Percentiles rank a stretch among this genome's conserved stretches.
phyloP scores from a whole-genome alignment of 2,329 filamentous ascomycete species.

The Aureobasidium melanogenum region DNA sequence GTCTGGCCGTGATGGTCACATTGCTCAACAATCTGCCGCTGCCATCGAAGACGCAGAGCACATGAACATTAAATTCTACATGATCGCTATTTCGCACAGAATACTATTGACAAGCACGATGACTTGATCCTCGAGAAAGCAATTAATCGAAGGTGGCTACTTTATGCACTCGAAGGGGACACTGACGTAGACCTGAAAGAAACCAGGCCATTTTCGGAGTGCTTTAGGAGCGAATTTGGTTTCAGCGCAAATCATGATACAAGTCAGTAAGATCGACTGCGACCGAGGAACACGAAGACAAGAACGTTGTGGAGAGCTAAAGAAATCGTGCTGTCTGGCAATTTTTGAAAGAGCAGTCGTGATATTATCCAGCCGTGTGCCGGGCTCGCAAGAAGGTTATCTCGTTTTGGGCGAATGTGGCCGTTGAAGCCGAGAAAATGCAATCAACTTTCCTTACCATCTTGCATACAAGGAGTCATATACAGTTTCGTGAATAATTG shows the following conservation, averaged over 20 bases:
- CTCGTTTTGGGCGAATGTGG: neutral
- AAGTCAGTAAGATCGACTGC: neutral
- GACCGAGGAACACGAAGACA: neutral
- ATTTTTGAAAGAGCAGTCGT: neutral
- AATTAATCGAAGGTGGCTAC: neutral
- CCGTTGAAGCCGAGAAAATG: slow-evolving; percentile 6
- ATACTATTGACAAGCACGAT: neutral
- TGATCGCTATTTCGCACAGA: neutral
- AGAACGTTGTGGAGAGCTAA: neutral
- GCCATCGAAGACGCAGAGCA: neutral
- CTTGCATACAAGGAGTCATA: neutral
- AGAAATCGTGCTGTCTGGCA: neutral
- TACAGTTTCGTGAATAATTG: neutral
- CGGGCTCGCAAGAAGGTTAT: slow-evolving; percentile 1
- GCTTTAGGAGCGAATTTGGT: neutral
- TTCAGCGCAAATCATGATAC: neutral
- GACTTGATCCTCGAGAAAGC: neutral
- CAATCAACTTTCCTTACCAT: neutral
- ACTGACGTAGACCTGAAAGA: neutral
- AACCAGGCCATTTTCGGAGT: neutral
- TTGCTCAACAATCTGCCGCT: neutral
- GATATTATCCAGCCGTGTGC: neutral
- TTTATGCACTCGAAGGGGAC: neutral
- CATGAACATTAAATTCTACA: neutral
- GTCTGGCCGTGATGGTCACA: neutral